These are phyloP conservation scores for Phycomyces blakesleeanus DNA, from an alignment of 192 early-diverging fungal species.

Conservation along the genomic window DNA sequence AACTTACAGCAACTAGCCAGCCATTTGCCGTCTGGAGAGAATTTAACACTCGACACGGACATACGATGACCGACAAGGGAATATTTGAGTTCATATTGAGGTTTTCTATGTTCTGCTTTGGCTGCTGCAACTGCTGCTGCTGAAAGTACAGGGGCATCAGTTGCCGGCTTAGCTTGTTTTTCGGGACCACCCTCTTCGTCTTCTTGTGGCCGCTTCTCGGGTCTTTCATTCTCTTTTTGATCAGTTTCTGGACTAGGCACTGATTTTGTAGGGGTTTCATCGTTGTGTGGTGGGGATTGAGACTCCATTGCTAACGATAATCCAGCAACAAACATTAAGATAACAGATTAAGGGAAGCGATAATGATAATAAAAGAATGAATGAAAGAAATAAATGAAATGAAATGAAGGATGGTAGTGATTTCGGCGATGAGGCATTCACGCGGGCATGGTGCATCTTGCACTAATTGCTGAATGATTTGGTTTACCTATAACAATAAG, in stretches of 20 bases:
- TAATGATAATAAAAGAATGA: not conserved
- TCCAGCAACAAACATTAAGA: no score
- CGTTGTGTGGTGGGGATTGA: no score
- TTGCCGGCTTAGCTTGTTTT: not conserved
- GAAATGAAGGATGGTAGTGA: not conserved
- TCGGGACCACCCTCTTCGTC: not conserved
- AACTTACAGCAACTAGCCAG: slow-evolving; percentile 83
- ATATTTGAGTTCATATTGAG: slow-evolving; percentile 84
- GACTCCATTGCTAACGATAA: no score
- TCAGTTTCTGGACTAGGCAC: not conserved
- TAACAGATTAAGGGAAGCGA: not conserved
- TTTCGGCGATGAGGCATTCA: no score
- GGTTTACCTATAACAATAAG: no score
- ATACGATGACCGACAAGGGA: slow-evolving; percentile 92
- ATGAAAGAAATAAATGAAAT: not conserved
- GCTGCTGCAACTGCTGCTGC: slow-evolving; percentile 21
- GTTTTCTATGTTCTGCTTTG: slow-evolving; percentile 41
- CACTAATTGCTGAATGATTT: no score
- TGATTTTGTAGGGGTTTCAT: no score
- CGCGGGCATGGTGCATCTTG: no score
- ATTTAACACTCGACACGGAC: slow-evolving; percentile 93
- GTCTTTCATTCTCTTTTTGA: not conserved
- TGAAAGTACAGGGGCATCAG: not conserved
- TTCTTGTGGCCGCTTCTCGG: not conserved
- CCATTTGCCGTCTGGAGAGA: slow-evolving; percentile 97